A percentile compares a stretch with the other conserved stretches of the same genome.
These are phyloP conservation scores for Dillenia turbinata DNA, from an alignment of 164 flowering plant species.

Conservation along the genomic window DNA sequence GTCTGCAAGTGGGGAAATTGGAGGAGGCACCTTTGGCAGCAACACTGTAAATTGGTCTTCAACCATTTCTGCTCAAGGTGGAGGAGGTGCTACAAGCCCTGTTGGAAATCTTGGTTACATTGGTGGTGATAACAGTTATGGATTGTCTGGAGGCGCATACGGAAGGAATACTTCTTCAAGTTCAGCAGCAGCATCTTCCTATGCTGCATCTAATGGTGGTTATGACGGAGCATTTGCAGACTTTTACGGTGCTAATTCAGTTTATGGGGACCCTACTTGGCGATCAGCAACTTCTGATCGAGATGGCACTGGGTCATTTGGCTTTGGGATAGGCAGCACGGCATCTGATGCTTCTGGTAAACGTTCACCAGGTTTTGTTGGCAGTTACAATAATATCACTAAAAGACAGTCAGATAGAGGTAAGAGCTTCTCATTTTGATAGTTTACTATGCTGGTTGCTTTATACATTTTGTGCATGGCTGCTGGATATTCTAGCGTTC, in stretches of 20 bases:
- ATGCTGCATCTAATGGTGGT: constrained; percentile 37
- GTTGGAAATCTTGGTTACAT: constrained; percentile 51
- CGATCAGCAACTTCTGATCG: constrained; percentile 50
- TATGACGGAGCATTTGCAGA: constrained; percentile 53
- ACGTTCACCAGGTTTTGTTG: constrained; percentile 44
- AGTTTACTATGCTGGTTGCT: not conserved
- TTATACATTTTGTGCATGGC: not conserved
- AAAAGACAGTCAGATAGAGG: constrained; percentile 50
- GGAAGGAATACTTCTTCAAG: constrained; percentile 47
- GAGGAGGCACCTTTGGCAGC: constrained; percentile 38
- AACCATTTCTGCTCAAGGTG: constrained; percentile 42
- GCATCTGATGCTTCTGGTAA: constrained; percentile 37
- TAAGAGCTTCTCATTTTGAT: constrained; percentile 15
- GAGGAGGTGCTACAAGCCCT: constrained; percentile 38
- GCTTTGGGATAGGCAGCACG: constrained; percentile 40
- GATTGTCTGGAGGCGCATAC: constrained; percentile 49
- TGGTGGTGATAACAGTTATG: constrained; percentile 42
- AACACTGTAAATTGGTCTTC: constrained; percentile 50
- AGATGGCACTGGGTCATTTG: constrained; percentile 51
- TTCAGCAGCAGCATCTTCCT: constrained; percentile 38
- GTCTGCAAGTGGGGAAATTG: constrained; percentile 48
- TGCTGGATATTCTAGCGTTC: no score
- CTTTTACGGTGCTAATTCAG: constrained; percentile 44
- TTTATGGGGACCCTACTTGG: constrained; percentile 74
- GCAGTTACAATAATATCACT: constrained; percentile 39